Evolutionary conservation across 768 basidiomycete genomes (phyloP).

Genomic region (Psilocybe sp.): DNA sequence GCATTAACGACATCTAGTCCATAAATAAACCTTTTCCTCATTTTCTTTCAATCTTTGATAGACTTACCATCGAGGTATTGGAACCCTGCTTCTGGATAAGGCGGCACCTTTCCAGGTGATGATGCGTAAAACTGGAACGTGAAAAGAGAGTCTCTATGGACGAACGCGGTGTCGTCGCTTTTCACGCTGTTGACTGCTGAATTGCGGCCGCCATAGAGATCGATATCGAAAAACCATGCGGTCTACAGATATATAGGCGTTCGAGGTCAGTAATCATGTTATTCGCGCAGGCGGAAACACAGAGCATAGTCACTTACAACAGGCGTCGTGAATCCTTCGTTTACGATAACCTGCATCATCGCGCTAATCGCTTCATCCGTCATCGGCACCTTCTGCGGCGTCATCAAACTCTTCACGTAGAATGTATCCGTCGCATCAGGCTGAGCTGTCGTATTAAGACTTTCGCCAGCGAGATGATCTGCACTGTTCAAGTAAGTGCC

Average conservation of each 20-base stretch:
- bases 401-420: constrained; percentile 43
- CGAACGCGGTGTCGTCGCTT: constrained; percentile 34
- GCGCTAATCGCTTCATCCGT: constrained; percentile 27
- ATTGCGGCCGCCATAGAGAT: constrained; percentile 35
- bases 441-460: constrained; percentile 24
- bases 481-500: constrained; percentile 24
- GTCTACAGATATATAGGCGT: too few species aligned
- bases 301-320: constrained; percentile 19
- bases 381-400: constrained; percentile 31
- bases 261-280: too few species aligned
- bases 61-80: constrained; percentile 31
- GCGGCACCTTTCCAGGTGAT: constrained; percentile 29
- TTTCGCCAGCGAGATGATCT: constrained; percentile 19
- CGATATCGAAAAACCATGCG: constrained; percentile 29
- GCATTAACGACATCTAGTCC: constrained; percentile 27
- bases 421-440: constrained; percentile 37
- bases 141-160: constrained; percentile 35
- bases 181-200: constrained; percentile 39
- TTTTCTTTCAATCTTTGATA: neutral
- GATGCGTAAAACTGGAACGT: constrained; percentile 46
- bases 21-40: neutral
- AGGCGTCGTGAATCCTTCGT: constrained; percentile 32
- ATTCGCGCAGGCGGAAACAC: neutral
- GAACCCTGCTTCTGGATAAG: constrained; percentile 38
- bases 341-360: constrained; percentile 37